phyloP scores from a whole-genome alignment of 352 stramenopile species.

The Nothophytophthora sp. region DNA sequence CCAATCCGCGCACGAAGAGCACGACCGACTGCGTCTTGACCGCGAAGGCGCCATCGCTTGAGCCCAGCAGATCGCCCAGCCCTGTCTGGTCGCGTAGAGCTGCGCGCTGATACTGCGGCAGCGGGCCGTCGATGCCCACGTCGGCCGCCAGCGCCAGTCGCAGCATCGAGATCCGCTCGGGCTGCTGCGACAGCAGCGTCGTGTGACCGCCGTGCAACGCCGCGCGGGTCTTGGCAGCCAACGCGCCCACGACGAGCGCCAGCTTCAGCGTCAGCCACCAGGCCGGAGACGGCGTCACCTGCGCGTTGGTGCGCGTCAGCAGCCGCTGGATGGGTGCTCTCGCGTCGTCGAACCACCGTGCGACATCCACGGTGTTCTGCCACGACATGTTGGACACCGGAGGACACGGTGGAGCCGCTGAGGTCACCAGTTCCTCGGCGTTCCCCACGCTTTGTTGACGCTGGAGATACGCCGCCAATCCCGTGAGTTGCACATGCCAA shows the following conservation, averaged over 20 bases:
- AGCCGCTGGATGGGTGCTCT: conserved; percentile 15
- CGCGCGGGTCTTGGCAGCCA: conserved; percentile 20
- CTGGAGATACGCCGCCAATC: conserved; percentile 18
- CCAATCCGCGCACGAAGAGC: conserved; percentile 16
- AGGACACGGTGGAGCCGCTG: conserved; percentile 8
- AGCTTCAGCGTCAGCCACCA: conserved; percentile 26
- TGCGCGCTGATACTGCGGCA: conserved; percentile 20
- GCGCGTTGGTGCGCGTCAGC: conserved; percentile 16
- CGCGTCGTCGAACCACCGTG: conserved; percentile 18
- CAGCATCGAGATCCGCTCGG: conserved; percentile 20
- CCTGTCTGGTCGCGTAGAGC: conserved; percentile 13
- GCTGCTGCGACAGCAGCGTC: conserved; percentile 19
- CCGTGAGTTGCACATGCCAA: conserved; percentile 15
- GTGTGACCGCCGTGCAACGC: conserved; percentile 13
- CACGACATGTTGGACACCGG: conserved; percentile 4
- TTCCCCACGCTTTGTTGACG: conserved; percentile 14
- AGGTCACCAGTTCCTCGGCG: conserved; percentile 12
- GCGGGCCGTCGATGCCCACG: conserved; percentile 23
- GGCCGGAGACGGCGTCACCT: conserved; percentile 1
- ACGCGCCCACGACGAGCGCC: conserved; percentile 11
- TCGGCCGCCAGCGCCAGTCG: conserved; percentile 16
- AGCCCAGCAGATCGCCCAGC: conserved; percentile 11
- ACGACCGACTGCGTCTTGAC: conserved; percentile 21
- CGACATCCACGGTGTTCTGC: conserved; percentile 11
- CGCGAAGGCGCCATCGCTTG: conserved; percentile 20